phyloP scores from a whole-genome alignment of 495 filamentous ascomycete genomes.

The Parmelia sp. region DNA sequence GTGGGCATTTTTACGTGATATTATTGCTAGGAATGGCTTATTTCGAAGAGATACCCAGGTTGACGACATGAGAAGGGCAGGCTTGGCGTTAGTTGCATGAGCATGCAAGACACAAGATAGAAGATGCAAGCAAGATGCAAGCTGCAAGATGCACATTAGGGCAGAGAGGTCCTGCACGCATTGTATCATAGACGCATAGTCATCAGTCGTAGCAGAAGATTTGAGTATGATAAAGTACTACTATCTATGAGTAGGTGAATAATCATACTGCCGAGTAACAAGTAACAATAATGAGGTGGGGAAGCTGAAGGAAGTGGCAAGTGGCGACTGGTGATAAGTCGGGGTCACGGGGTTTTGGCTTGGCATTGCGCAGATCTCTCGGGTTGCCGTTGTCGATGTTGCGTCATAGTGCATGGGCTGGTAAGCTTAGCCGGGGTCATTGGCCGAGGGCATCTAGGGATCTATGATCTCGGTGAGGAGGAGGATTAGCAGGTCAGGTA shows the following conservation, averaged over 20 bases:
- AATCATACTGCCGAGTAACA: no score
- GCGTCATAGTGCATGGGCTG: not conserved
- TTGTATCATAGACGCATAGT: not conserved
- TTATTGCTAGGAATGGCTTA: not conserved
- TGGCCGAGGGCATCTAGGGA: no score
- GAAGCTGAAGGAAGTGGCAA: no score
- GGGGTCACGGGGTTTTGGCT: no score
- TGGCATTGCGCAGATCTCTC: conserved; percentile 9
- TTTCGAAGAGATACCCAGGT: not conserved
- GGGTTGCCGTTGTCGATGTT: not conserved
- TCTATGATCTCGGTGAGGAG: no score
- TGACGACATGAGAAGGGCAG: not conserved
- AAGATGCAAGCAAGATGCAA: no score
- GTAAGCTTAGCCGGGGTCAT: not conserved
- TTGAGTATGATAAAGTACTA: not conserved
- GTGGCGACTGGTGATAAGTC: no score
- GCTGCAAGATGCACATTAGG: no score
- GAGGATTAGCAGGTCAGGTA: no score
- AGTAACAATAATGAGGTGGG: no score
- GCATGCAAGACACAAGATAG: no score
- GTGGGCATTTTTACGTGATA: not conserved
- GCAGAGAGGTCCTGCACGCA: not conserved
- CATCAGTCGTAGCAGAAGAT: not conserved
- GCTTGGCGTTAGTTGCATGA: not conserved
- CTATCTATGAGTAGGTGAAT: not conserved